Evolutionary conservation across 331 rosid species (phyloP).

Genomic region (Acacia pycnantha): DNA sequence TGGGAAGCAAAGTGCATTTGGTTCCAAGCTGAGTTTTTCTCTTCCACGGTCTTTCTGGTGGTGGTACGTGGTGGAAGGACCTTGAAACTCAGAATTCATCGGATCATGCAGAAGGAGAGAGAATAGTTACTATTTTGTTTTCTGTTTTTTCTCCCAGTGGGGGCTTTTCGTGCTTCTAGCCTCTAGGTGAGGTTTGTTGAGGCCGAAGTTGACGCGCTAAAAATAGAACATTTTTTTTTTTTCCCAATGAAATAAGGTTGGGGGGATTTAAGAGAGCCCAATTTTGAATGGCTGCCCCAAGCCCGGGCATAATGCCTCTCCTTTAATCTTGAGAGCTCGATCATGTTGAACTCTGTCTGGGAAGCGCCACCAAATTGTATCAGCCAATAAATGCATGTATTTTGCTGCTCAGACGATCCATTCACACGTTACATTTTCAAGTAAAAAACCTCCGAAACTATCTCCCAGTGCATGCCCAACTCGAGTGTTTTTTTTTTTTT

Average conservation of each 20-base stretch:
- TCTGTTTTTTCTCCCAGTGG: background rate
- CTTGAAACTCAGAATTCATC: conserved; percentile 37
- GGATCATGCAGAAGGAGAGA: conserved; percentile 41
- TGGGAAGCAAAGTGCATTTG: conserved; percentile 40
- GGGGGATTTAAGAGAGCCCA: background rate
- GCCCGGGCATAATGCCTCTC: background rate
- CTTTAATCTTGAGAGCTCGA: too few species aligned
- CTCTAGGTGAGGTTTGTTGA: conserved; percentile 40
- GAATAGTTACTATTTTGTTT: background rate
- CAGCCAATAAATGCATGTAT: too few species aligned
- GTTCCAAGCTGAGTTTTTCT: background rate
- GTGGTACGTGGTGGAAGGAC: conserved; percentile 7
- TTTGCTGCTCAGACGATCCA: background rate
- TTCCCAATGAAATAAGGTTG: background rate
- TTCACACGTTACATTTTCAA: background rate
- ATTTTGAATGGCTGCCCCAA: background rate
- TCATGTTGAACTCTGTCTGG: too few species aligned
- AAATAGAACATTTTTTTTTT: background rate
- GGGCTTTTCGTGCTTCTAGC: background rate
- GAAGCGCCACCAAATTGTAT: too few species aligned
- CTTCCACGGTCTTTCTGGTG: conserved; percentile 5
- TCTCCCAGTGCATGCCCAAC: background rate
- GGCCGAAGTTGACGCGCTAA: conserved; percentile 48
- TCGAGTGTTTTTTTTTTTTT: too few species aligned
- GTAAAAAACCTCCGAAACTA: background rate